Evolutionary conservation across 1,284 basidiomycete genomes (phyloP).

Genomic region (Apiotrichum brassicae): DNA sequence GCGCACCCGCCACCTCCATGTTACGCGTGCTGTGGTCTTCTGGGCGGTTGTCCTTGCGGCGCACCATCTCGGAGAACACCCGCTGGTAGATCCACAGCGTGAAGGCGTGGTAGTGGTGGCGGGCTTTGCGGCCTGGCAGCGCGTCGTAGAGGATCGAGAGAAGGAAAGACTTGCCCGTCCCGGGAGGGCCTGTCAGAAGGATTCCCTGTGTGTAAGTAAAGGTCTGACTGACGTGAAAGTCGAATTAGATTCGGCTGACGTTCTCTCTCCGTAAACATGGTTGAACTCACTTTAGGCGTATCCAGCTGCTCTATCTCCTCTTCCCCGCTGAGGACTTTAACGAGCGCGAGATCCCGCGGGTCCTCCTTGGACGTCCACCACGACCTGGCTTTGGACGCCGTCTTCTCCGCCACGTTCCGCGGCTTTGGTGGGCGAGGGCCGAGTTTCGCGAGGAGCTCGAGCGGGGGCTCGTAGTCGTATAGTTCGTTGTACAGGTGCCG

Average conservation of each 20-base stretch:
- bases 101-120: slow-evolving; percentile 64
- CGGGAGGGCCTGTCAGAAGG: slow-evolving; percentile 52
- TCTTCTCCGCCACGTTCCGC: not conserved
- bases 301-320: slow-evolving; percentile 57
- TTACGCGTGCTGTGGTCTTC: slow-evolving; percentile 42
- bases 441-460: slow-evolving; percentile 39
- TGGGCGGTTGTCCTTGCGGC: slow-evolving; percentile 17
- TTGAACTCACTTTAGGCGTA: slow-evolving; percentile 57
- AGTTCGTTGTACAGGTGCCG: slow-evolving; percentile 37
- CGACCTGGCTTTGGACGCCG: slow-evolving; percentile 7
- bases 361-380: slow-evolving; percentile 9
- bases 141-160: slow-evolving; percentile 61
- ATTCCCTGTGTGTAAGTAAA: slow-evolving; percentile 39
- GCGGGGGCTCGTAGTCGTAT: slow-evolving; percentile 39
- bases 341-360: slow-evolving; percentile 41
- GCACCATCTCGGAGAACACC: slow-evolving; percentile 47
- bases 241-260: too few relatives aligned
- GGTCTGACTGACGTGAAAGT: too few relatives aligned
- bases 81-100: slow-evolving; percentile 61
- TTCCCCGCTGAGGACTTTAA: slow-evolving; percentile 54
- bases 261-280: too few relatives aligned
- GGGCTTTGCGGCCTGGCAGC: slow-evolving; percentile 58
- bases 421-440: slow-evolving; percentile 28
- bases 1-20: slow-evolving; percentile 37
- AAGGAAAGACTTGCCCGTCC: slow-evolving; percentile 57